These are phyloP conservation scores for Canavalia ensiformis DNA, from an alignment of 306 rosid genomes.

Conservation along the genomic window DNA sequence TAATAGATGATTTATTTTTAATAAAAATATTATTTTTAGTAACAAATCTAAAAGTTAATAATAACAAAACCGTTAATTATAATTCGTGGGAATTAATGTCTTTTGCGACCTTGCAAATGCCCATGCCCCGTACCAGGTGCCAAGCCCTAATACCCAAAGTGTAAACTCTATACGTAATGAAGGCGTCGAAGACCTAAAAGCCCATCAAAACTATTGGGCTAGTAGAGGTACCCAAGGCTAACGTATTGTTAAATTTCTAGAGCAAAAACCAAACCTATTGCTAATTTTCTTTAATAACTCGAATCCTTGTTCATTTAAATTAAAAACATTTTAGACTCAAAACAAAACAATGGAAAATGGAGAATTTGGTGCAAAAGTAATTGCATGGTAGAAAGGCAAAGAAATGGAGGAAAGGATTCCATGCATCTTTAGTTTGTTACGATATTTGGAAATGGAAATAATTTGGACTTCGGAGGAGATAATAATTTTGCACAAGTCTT, in stretches of 20 bases:
- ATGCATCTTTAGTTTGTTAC: neutral
- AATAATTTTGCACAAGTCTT: no score
- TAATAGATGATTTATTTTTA: no score
- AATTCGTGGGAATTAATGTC: no score
- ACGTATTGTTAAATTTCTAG: no score
- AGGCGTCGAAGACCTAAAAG: neutral
- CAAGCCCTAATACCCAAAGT: no score
- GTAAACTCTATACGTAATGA: no score
- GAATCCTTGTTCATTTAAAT: neutral
- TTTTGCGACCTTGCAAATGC: no score
- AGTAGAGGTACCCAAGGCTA: neutral
- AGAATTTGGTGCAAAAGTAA: neutral
- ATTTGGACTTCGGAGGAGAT: neutral
- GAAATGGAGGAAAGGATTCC: neutral
- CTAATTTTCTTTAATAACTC: neutral
- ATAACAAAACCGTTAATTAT: no score
- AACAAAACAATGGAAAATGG: neutral
- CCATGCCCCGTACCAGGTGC: no score
- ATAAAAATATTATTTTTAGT: no score
- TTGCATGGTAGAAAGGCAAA: neutral
- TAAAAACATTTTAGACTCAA: neutral
- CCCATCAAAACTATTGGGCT: neutral
- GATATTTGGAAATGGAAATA: neutral
- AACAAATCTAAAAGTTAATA: no score
- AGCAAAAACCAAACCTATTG: neutral